Percentiles rank a stretch among this genome's conserved stretches.
phyloP scores from a whole-genome alignment of 2,329 filamentous ascomycete species.

The Phyllosticta citrichinensis region DNA sequence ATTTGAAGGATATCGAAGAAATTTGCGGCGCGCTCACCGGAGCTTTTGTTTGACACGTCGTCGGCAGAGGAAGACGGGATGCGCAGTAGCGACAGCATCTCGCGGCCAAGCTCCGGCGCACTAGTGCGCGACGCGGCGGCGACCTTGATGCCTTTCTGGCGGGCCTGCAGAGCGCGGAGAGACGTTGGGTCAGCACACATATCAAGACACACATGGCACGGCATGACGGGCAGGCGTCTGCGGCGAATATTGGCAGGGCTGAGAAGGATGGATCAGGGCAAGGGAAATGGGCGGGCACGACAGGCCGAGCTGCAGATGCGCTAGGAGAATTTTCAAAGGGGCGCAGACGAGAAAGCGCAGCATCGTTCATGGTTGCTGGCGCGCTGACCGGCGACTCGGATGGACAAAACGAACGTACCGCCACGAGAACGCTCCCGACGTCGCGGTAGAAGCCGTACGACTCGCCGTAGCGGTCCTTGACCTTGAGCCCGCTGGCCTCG shows the following conservation, averaged over 20 bases:
- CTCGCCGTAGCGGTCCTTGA: conserved; percentile 42
- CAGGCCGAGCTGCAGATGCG: background rate
- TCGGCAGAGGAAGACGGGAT: conserved; percentile 25
- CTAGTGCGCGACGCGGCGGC: conserved; percentile 73
- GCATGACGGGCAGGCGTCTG: background rate
- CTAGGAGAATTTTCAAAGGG: background rate
- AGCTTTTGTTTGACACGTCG: conserved; percentile 29
- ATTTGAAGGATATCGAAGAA: conserved; percentile 51
- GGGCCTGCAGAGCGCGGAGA: background rate
- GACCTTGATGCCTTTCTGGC: conserved; percentile 43
- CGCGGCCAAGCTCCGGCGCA: conserved; percentile 67
- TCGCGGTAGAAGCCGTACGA: conserved; percentile 38
- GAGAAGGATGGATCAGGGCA: background rate
- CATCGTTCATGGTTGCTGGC: background rate
- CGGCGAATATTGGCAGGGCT: background rate
- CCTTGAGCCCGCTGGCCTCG: conserved; percentile 30
- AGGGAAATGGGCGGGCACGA: background rate
- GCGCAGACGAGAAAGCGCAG: background rate
- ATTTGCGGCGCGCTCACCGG: conserved; percentile 29
- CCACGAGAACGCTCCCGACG: conserved; percentile 31
- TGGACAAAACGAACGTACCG: conserved; percentile 18
- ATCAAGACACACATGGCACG: background rate
- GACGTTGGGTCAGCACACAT: background rate
- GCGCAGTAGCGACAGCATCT: conserved; percentile 69
- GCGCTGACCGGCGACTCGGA: background rate